Percentiles rank a stretch among this genome's conserved stretches.
Conservation (phyloP, 2,329 filamentous ascomycete genomes). For the Fusarium duplospermum region DNA sequence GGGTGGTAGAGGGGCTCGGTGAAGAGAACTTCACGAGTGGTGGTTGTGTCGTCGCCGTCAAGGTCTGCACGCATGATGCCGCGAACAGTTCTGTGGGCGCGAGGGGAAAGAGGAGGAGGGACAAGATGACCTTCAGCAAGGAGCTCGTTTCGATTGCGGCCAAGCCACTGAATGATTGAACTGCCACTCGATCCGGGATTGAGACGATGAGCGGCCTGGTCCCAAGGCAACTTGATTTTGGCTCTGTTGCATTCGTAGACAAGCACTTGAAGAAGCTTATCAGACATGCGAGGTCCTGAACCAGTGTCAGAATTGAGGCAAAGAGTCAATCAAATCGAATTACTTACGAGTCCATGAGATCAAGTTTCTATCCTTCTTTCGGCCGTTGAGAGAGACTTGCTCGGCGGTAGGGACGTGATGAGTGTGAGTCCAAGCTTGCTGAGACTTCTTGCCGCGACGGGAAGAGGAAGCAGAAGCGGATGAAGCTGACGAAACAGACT, state of each 20-base stretch:
- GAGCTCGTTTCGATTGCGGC: slow-evolving; percentile 49
- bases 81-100: slow-evolving; percentile 43
- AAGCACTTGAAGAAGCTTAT: slow-evolving; percentile 57
- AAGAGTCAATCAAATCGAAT: not conserved
- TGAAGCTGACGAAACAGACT: not conserved
- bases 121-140: slow-evolving; percentile 56
- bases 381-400: slow-evolving; percentile 45
- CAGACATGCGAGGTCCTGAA: slow-evolving; percentile 58
- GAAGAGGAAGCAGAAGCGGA: not conserved
- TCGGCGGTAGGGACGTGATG: slow-evolving; percentile 42
- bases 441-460: slow-evolving; percentile 3
- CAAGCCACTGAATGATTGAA: slow-evolving; percentile 53
- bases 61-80: slow-evolving; percentile 48
- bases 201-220: slow-evolving; percentile 54
- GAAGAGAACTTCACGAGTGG: slow-evolving; percentile 47
- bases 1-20: slow-evolving; percentile 49
- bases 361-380: slow-evolving; percentile 51
- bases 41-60: slow-evolving; percentile 39
- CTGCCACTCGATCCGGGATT: slow-evolving; percentile 55
- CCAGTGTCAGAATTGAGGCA: not conserved
- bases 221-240: slow-evolving; percentile 53
- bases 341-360: slow-evolving; percentile 58
- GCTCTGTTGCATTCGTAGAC: slow-evolving; percentile 53
- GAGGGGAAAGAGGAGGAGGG: slow-evolving; percentile 50
- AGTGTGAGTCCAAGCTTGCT: slow-evolving; percentile 31